Conservation (phyloP, 805 yeast genomes). For the Ogataea saltuana region DNA sequence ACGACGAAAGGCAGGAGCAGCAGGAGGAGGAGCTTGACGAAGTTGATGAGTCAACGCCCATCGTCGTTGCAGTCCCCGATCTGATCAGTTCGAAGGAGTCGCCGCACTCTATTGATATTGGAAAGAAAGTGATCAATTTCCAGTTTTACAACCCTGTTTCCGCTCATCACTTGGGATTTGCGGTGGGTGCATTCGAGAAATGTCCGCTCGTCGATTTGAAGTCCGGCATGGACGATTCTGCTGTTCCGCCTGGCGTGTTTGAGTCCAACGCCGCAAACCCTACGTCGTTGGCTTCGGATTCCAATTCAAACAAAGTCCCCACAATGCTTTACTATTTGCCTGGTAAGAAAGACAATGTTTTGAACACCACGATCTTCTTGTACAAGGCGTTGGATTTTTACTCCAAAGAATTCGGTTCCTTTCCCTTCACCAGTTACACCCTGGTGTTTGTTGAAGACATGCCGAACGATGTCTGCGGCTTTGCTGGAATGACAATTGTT, state of each 20-base stretch:
- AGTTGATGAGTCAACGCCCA: slow-evolving; percentile 47
- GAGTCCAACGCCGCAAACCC: slow-evolving; percentile 36
- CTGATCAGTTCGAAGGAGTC: slow-evolving; percentile 62
- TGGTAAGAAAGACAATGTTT: slow-evolving; percentile 53
- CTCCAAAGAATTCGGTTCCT: slow-evolving; percentile 88
- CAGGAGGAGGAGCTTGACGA: slow-evolving; percentile 49
- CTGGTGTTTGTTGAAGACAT: slow-evolving; percentile 69
- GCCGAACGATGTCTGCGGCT: slow-evolving; percentile 53
- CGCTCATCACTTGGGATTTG: slow-evolving; percentile 95
- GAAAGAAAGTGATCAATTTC: slow-evolving; percentile 77
- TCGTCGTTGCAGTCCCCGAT: slow-evolving; percentile 72
- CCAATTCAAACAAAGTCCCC: slow-evolving; percentile 43
- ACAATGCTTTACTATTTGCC: slow-evolving; percentile 66
- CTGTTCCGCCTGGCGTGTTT: slow-evolving; percentile 30
- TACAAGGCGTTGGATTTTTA: slow-evolving; percentile 80
- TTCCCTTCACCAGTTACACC: slow-evolving; percentile 82
- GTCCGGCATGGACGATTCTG: slow-evolving; percentile 29
- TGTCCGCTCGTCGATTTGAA: slow-evolving; percentile 52
- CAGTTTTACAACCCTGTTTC: slow-evolving; percentile 82
- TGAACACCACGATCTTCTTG: slow-evolving; percentile 74
- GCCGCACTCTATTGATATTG: slow-evolving; percentile 72
- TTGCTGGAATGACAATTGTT: slow-evolving; percentile 71
- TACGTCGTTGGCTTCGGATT: slow-evolving; percentile 13
- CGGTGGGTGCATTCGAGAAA: slow-evolving; percentile 82
- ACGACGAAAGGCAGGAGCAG: slow-evolving; percentile 33